Base-by-base conservation (phyloP, 257 asterid species). In the Penstemon newberryi region DNA sequence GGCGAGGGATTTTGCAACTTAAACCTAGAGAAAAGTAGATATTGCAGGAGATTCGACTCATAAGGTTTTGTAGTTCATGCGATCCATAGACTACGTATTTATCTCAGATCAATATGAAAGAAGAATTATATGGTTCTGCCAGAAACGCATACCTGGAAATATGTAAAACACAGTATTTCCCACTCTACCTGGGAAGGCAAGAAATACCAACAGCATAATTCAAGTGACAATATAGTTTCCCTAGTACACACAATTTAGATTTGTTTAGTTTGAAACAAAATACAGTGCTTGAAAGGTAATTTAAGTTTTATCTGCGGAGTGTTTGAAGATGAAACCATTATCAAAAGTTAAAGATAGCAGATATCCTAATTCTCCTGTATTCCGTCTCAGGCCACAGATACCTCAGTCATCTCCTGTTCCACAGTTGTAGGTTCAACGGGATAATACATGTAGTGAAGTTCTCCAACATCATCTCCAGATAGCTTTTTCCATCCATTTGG, bases 391-490 rank as follows among this genome's bases (percentile, higher is more conserved):
- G 92, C 77, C 40, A 72, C 57, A 4, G 83, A 42, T 6, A 78
- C 83, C 55, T 93, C 98, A 25, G 83, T 53, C 96, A 90, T 88
- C 80, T 88, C 97, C 36, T 84, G 98, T 61, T 85, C 98, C 77
- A 89, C 86, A 2, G 84, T 44, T 9, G 82, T 69, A 5, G 89
- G 82, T 77, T 90, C 94, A 0, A 83, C 96, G 0, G 95, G 97
- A 61, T 80, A 77, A 83, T 88, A 87, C 13, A 71, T 10, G 81
- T 93, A 90, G 75, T 93, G 94, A 52, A 90, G 92, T 53, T 90
- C 96, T 60, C 98, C 96, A 66, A 93, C 98, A 75, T 93, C 96
- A 56, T 93, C 98, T 0, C 97, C 97, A 0, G 95, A 85, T 5
- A 90, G 82, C 90, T 87, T 90, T 39, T 75, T 87, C 98, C 98